Evolutionary conservation across 805 yeast species (phyloP).

Genomic region (Metschnikowia chrysomelidarum): DNA sequence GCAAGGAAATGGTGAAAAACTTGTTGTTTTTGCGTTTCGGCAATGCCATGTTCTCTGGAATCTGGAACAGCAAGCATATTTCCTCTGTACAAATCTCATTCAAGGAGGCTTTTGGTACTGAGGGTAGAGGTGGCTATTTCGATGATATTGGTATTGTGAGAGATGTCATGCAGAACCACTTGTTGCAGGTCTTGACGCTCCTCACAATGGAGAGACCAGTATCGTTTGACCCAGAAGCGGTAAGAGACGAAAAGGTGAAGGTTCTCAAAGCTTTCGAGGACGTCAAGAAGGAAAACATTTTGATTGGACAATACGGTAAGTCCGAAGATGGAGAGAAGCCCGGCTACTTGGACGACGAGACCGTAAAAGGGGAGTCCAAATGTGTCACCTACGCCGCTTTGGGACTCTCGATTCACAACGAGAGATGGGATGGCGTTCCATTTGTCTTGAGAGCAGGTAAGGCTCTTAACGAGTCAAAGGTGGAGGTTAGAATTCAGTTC

Average conservation of each 20-base stretch:
- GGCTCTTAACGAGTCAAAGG: conserved; percentile 93
- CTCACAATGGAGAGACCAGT: conserved; percentile 95
- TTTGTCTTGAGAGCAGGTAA: conserved; percentile 95
- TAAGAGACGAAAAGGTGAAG: conserved; percentile 95
- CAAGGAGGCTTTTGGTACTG: conserved; percentile 98
- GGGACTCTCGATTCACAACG: conserved; percentile 75
- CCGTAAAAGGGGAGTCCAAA: conserved; percentile 77
- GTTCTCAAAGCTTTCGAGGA: conserved; percentile 79
- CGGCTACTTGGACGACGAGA: conserved; percentile 86
- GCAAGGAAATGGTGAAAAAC: conserved; percentile 97
- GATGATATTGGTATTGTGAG: conserved; percentile 93
- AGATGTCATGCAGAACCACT: conserved; percentile 97
- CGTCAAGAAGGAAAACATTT: conserved; percentile 60
- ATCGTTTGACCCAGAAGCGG: conserved; percentile 86
- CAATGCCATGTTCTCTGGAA: conserved; percentile 80
- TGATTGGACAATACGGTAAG: conserved; percentile 84
- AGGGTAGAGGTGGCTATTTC: conserved; percentile 98
- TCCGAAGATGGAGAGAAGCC: conserved; percentile 90
- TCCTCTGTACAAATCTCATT: conserved; percentile 83
- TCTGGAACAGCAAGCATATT: conserved; percentile 83
- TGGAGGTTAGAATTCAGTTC: conserved; percentile 91
- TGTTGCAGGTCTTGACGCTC: conserved; percentile 87
- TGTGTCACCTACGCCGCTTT: conserved; percentile 93
- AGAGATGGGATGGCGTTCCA: conserved; percentile 99
- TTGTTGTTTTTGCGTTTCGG: conserved; percentile 86